Conservation (phyloP, 345 rosid species). For the Syzygium aromaticum region DNA sequence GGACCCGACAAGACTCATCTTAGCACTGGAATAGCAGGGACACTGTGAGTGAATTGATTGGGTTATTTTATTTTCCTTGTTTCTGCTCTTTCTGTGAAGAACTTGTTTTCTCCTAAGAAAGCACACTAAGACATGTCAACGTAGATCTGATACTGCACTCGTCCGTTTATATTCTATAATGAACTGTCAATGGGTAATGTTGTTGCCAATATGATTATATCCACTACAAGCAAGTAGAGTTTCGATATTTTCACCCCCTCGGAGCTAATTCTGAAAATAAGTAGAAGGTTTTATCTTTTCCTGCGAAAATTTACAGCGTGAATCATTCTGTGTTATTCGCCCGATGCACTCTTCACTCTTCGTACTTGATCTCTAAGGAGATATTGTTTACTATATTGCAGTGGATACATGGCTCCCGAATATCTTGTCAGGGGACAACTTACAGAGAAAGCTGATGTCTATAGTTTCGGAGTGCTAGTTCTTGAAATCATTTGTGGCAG, state of each 20-base stretch:
- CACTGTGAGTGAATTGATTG: constrained; percentile 28
- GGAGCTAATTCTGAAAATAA: too few relatives aligned
- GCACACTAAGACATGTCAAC: background rate
- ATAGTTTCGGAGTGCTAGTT: constrained; percentile 63
- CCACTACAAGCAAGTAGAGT: too few relatives aligned
- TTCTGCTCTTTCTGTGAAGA: constrained; percentile 11
- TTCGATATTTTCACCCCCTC: too few relatives aligned
- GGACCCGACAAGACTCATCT: constrained; percentile 35
- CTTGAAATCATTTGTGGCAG: constrained; percentile 54
- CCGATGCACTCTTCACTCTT: background rate
- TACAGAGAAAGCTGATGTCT: constrained; percentile 74
- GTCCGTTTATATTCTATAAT: background rate
- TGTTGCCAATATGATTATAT: background rate
- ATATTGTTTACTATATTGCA: background rate
- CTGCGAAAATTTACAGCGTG: too few relatives aligned
- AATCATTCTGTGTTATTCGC: background rate
- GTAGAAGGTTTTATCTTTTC: too few relatives aligned
- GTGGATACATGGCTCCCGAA: constrained; percentile 91
- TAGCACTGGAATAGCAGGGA: constrained; percentile 71
- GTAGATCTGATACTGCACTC: background rate
- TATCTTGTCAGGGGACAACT: constrained; percentile 64
- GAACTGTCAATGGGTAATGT: background rate
- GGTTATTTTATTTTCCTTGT: background rate
- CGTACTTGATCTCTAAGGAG: background rate
- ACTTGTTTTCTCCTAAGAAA: background rate